Evolutionary conservation across 805 yeast genomes (phyloP).

Genomic region (Saccharomycopsis schoenii): DNA sequence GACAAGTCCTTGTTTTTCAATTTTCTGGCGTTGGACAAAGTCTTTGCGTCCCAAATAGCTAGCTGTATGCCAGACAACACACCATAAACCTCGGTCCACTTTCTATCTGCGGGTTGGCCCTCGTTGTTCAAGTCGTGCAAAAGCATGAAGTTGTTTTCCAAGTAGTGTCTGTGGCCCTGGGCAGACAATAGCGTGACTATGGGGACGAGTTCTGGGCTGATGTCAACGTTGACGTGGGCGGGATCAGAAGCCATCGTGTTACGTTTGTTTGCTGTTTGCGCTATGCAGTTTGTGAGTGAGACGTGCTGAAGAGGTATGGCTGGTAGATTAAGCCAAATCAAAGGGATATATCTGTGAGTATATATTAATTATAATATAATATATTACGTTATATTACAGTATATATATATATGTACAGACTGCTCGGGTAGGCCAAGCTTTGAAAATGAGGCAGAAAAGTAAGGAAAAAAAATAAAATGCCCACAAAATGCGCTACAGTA

Average conservation of each 20-base stretch:
- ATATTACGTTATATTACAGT: too few species aligned
- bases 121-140: conserved; percentile 69
- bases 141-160: conserved; percentile 68
- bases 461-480: too few species aligned
- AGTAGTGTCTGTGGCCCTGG: conserved; percentile 64
- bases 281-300: too few species aligned
- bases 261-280: too few species aligned
- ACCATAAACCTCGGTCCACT: conserved; percentile 91
- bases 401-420: too few species aligned
- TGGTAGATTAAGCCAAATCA: too few species aligned
- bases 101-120: conserved; percentile 70
- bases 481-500: too few species aligned
- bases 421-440: too few species aligned
- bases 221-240: background rate
- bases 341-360: too few species aligned
- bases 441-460: too few species aligned
- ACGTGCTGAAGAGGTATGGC: too few species aligned
- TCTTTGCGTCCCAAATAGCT: conserved; percentile 84
- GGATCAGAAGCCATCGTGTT: background rate
- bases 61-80: conserved; percentile 83
- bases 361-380: too few species aligned
- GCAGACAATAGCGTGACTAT: conserved; percentile 66
- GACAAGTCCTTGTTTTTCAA: conserved; percentile 35
- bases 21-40: conserved; percentile 40
- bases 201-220: conserved; percentile 40